A percentile compares a stretch with the other conserved stretches of the same genome.
These are phyloP conservation scores for Calonectria naviculata DNA, from an alignment of 2,329 filamentous ascomycete species.

Conservation along the genomic window DNA sequence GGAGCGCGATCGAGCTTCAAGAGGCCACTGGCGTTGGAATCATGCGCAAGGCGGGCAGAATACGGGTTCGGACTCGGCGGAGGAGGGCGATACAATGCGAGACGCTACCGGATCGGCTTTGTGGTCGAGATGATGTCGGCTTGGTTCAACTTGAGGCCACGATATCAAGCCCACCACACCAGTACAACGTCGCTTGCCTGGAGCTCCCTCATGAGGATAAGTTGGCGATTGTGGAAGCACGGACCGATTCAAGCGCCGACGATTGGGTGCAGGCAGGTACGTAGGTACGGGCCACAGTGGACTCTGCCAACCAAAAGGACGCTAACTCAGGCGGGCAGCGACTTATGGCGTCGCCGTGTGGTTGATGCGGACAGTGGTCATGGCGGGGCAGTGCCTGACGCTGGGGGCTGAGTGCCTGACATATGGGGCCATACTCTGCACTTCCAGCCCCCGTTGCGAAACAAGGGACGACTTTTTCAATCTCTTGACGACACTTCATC, in stretches of 20 bases:
- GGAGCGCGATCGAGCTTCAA: conserved; percentile 13
- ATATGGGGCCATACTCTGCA: conserved; percentile 41
- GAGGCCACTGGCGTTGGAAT: not conserved
- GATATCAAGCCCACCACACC: conserved; percentile 32
- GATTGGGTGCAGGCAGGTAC: conserved; percentile 31
- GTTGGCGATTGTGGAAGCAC: conserved; percentile 36
- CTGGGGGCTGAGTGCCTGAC: conserved; percentile 45
- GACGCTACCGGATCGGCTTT: conserved; percentile 9
- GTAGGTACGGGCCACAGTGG: conserved; percentile 23
- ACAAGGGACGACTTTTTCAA: conserved; percentile 46
- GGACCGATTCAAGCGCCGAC: conserved; percentile 42
- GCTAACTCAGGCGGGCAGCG: conserved; percentile 13
- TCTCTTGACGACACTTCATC: conserved; percentile 44
- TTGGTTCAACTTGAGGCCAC: conserved; percentile 41
- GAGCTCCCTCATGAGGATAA: conserved; percentile 33
- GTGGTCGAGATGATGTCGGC: conserved; percentile 25
- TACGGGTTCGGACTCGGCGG: not conserved
- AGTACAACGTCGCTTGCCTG: conserved; percentile 17
- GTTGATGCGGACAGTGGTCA: conserved; percentile 23
- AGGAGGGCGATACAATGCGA: not conserved
- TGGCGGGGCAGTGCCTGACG: conserved; percentile 27
- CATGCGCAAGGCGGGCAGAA: not conserved
- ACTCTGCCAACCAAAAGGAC: conserved; percentile 13
- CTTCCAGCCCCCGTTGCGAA: conserved; percentile 38
- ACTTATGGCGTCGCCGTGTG: conserved; percentile 15